Evolutionary conservation across 202 grass and related monocot genomes (phyloP).

Genomic region (Setaria italica): DNA sequence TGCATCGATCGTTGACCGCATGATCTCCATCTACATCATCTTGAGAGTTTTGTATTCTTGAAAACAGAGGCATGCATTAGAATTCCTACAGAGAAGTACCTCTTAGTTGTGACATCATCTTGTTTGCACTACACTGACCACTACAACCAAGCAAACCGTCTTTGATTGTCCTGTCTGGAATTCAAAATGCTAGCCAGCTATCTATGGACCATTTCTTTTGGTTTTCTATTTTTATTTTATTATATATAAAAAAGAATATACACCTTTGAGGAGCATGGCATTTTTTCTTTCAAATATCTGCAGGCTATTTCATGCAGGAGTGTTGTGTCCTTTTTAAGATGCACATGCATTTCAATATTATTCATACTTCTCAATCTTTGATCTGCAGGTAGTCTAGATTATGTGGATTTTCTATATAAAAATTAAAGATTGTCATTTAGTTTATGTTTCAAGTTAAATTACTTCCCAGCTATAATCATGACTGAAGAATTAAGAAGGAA

Average conservation of each 20-base stretch:
- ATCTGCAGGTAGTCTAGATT: not conserved
- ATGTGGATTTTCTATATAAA: not conserved
- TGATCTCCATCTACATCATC: slow-evolving; percentile 9
- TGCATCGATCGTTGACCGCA: not conserved
- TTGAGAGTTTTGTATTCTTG: not conserved
- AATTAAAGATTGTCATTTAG: not conserved
- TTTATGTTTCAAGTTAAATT: not conserved
- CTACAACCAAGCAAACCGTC: not conserved
- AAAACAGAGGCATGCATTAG: not conserved
- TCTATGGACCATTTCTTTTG: not conserved
- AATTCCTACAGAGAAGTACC: not conserved
- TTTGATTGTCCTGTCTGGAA: not conserved
- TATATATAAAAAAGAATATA: not conserved
- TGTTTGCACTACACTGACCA: not conserved
- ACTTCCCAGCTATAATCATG: not conserved
- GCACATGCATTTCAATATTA: not conserved
- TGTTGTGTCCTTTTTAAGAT: not conserved
- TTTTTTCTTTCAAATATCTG: not conserved
- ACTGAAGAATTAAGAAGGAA: not conserved
- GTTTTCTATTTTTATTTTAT: not conserved
- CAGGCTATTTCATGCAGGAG: not conserved
- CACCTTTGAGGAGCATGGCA: not conserved
- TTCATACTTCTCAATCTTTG: not conserved
- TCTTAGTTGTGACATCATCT: not conserved
- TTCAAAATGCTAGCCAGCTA: slow-evolving; percentile 14